These are phyloP conservation scores for Arthrobotrys entomopaga DNA, from an alignment of 2,329 filamentous ascomycete species.

Conservation along the genomic window DNA sequence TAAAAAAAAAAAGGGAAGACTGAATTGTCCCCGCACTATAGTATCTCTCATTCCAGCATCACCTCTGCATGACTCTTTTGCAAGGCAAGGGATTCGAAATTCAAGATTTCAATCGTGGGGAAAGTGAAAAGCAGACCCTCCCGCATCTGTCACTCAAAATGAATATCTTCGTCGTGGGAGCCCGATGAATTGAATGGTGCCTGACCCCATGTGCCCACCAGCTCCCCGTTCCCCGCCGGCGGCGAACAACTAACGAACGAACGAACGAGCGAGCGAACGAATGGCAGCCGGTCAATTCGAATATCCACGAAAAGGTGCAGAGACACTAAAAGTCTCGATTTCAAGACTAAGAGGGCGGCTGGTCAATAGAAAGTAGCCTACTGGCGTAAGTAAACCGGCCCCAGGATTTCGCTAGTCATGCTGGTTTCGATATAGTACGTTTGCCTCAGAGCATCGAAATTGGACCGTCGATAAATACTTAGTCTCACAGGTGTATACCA, in stretches of 20 bases:
- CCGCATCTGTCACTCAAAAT: slow-evolving; percentile 50
- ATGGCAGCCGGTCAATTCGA: neutral
- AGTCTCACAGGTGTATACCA: neutral
- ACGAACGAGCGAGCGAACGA: neutral
- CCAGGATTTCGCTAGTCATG: slow-evolving; percentile 1
- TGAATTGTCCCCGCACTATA: too few species aligned
- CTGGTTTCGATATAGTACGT: neutral
- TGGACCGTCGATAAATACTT: too few species aligned
- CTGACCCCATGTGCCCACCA: slow-evolving; percentile 18
- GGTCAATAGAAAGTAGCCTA: too few species aligned
- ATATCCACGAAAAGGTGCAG: slow-evolving; percentile 13
- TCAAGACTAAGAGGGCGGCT: too few species aligned
- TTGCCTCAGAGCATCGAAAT: neutral
- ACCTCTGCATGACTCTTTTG: neutral
- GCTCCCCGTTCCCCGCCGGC: slow-evolving; percentile 47
- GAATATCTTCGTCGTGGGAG: neutral
- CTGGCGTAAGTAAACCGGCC: neutral
- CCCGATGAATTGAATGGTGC: neutral
- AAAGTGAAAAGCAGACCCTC: slow-evolving; percentile 20
- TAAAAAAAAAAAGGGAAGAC: too few species aligned
- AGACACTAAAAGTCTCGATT: too few species aligned
- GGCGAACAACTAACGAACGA: slow-evolving; percentile 1
- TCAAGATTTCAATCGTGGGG: slow-evolving; percentile 38
- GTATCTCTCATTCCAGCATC: too few species aligned
- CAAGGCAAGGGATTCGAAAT: neutral